These are phyloP conservation scores for Avena sativa DNA, from an alignment of 176 grass and related monocot genomes.

Conservation along the genomic window DNA sequence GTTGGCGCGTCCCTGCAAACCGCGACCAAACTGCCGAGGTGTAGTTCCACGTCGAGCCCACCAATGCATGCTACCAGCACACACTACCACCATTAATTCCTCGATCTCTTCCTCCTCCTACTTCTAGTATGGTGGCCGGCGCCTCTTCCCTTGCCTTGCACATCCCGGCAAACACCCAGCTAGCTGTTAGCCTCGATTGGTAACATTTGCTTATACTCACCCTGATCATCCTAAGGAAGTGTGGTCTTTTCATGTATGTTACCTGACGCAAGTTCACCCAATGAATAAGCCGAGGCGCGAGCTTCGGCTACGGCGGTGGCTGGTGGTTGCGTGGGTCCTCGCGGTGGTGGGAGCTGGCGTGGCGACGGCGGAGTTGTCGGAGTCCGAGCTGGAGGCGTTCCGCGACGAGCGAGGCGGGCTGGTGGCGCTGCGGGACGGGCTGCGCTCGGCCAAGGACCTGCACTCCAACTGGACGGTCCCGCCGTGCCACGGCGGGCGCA, in stretches of 20 bases:
- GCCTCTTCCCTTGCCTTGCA: slow-evolving; percentile 85
- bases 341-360: not conserved
- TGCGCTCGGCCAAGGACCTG: slow-evolving; percentile 70
- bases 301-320: not conserved
- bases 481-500: slow-evolving; percentile 66
- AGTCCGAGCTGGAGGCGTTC: slow-evolving; percentile 51
- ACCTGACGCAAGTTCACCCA: not conserved
- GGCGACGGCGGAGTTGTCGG: not conserved
- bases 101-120: not conserved
- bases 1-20: slow-evolving; percentile 49
- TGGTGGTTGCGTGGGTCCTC: slow-evolving; percentile 22
- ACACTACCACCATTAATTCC: slow-evolving; percentile 33
- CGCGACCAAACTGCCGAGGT: slow-evolving; percentile 46
- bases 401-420: slow-evolving; percentile 73
- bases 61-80: slow-evolving; percentile 39
- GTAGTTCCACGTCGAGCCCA: slow-evolving; percentile 55
- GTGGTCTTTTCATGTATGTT: slow-evolving; percentile 1
- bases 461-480: slow-evolving; percentile 98
- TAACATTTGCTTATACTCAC: slow-evolving; percentile 20
- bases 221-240: slow-evolving; percentile 26
- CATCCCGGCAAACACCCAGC: slow-evolving; percentile 61
- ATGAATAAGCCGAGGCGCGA: slow-evolving; percentile 40
- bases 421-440: slow-evolving; percentile 71
- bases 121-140: slow-evolving; percentile 6
- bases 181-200: slow-evolving; percentile 13